A percentile compares a stretch with the other conserved stretches of the same genome.
phyloP scores from a whole-genome alignment of 1,284 basidiomycete species.

The Cutaneotrichosporon mucoides region DNA sequence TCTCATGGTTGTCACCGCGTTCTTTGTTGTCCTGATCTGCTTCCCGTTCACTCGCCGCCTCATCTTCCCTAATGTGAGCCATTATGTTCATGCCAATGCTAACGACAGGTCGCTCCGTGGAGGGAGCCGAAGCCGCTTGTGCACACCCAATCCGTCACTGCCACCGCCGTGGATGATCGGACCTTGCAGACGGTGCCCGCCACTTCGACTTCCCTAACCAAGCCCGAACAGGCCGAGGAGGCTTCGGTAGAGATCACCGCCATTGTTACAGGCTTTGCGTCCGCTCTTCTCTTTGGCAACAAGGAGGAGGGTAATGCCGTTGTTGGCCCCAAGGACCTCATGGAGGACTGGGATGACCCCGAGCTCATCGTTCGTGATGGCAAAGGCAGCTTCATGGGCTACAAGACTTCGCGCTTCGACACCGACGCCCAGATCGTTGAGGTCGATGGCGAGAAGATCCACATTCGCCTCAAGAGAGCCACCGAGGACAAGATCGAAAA shows the following conservation, averaged over 20 bases:
- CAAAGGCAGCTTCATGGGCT: neutral
- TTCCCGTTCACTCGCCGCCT: conserved; percentile 51
- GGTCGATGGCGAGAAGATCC: neutral
- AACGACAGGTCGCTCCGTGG: neutral
- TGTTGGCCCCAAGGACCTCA: conserved; percentile 8
- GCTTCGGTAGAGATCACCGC: conserved; percentile 50
- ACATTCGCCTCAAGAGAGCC: conserved; percentile 7
- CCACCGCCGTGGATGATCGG: neutral
- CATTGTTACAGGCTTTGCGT: conserved; percentile 43
- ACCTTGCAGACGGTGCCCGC: neutral
- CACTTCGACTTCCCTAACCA: conserved; percentile 35
- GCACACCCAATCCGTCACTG: neutral
- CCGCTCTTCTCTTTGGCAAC: conserved; percentile 35
- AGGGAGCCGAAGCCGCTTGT: neutral
- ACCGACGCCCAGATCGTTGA: neutral
- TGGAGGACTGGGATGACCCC: conserved; percentile 2
- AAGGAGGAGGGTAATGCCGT: conserved; percentile 41
- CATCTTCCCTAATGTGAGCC: conserved; percentile 53
- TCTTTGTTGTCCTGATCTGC: conserved; percentile 51
- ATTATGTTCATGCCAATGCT: neutral
- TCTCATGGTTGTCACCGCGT: conserved; percentile 46
- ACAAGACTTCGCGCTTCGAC: neutral
- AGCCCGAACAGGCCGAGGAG: conserved; percentile 50
- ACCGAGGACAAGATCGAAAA: conserved; percentile 16
- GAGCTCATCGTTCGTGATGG: conserved; percentile 5